Evolutionary conservation across 768 basidiomycete species (phyloP), one percentile per base, ranked within the genome.

Genomic region (Cystofilobasidium capitatum): DNA sequence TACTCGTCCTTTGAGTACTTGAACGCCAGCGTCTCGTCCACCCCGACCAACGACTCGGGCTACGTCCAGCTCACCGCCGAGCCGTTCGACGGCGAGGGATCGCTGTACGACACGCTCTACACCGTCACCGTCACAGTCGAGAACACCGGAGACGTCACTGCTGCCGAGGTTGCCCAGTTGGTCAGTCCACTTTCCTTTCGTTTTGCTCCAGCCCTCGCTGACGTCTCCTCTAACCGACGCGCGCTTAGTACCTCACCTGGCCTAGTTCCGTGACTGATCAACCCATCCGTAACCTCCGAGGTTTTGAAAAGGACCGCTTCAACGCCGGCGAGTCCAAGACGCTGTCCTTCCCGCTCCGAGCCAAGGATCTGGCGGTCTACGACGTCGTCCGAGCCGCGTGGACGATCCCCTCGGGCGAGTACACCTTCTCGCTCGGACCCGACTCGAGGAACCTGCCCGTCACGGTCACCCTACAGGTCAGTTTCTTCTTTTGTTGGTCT

Each of bases 161-260:
- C 75, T 31, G 74, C 75, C 26, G 77, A 77, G 60, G 77, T 78
- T 9, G 75, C 76, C 20, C 77, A 79, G 61, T 63, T 79, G 26
- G 77, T 78, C 24, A 67, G 76, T 73, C 51, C n/a, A 37, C 26
- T 24, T 5, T 62, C 45, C 39, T 3, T 54, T 24, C 36, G 8
- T 37, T 36, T 36, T 54, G 8, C 24, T 2, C 20, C 5, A 3
- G 20, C 10, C 10, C n/a, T 3, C 14, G 47, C 10, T 49, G 22
- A 10, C 22, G 2, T 59, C 6, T 37, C 9, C 37, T 3, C 24
- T 7, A 9, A 9, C 49, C 49, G 9, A 9, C 37, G n/a, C 9
- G 35, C 35, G 3, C 58, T 14, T 36, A 63, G 66, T 67, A 67
- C 60, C 22, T 67, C n/a, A 51, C 66, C 49, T 67, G 44, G 58